phyloP scores from a whole-genome alignment of 257 asterid species.

The Petunia secreta region DNA sequence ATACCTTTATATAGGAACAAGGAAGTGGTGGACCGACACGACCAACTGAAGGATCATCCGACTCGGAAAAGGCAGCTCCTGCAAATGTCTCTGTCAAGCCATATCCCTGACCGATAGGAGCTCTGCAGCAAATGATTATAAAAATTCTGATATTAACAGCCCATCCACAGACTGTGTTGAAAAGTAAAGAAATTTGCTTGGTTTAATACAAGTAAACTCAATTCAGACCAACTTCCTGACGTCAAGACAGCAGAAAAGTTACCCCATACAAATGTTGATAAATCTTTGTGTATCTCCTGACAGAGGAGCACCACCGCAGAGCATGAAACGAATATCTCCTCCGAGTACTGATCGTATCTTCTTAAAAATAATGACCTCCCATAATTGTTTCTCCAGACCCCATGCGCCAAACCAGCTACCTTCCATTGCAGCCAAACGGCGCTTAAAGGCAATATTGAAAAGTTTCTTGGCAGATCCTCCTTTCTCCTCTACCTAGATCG shows the following conservation, averaged over 20 bases:
- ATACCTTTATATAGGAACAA: slow-evolving; percentile 84
- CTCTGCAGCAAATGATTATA: slow-evolving; percentile 42
- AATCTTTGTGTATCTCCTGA: slow-evolving; percentile 91
- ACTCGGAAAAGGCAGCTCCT: slow-evolving; percentile 91
- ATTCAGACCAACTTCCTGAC: neutral
- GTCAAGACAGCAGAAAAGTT: slow-evolving; percentile 33
- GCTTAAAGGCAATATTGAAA: slow-evolving; percentile 63
- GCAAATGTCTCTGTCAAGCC: slow-evolving; percentile 96
- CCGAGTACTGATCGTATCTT: slow-evolving; percentile 79
- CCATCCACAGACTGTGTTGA: neutral
- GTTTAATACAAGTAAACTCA: neutral
- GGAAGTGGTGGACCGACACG: slow-evolving; percentile 99
- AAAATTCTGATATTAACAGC: neutral
- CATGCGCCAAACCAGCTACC: slow-evolving; percentile 96
- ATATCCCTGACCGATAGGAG: slow-evolving; percentile 96
- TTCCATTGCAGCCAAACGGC: slow-evolving; percentile 73
- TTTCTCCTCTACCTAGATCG: slow-evolving; percentile 73
- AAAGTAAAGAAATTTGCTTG: neutral
- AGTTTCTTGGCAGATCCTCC: slow-evolving; percentile 81
- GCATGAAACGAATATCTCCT: slow-evolving; percentile 87
- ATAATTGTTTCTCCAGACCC: slow-evolving; percentile 66
- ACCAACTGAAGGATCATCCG: slow-evolving; percentile 80
- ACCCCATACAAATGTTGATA: slow-evolving; percentile 95
- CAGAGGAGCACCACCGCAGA: slow-evolving; percentile 97
- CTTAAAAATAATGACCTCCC: slow-evolving; percentile 71